phyloP scores from a whole-genome alignment of 768 basidiomycete species.

The Tricholoma flavovirens region DNA sequence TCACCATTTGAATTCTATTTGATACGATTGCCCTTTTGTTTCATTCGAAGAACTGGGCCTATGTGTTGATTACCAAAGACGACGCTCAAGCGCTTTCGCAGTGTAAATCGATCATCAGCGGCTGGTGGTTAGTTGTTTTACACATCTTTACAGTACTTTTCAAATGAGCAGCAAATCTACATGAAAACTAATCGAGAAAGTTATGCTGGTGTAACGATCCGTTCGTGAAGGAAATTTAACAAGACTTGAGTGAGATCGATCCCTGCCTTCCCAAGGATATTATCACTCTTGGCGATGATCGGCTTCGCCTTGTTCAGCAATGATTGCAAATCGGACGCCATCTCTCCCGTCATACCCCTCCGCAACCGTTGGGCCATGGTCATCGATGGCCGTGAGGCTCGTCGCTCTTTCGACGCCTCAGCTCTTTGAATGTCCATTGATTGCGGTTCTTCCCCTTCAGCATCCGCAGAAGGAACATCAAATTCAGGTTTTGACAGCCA shows the following conservation, averaged over 20 bases:
- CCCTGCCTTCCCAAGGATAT: conserved; percentile 36
- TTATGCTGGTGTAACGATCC: conserved; percentile 40
- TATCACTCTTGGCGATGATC: conserved; percentile 54
- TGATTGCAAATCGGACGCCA: conserved; percentile 65
- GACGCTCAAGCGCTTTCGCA: no score
- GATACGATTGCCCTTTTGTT: no score
- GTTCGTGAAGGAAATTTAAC: conserved; percentile 58
- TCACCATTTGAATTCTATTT: no score
- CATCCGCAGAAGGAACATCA: conserved; percentile 37
- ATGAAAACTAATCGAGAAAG: conserved; percentile 4
- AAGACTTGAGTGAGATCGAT: conserved; percentile 60
- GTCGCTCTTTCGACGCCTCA: conserved; percentile 26
- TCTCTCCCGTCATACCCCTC: conserved; percentile 76
- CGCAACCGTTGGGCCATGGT: conserved; percentile 61
- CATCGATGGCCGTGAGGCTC: conserved; percentile 39
- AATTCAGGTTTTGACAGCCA: conserved; percentile 73
- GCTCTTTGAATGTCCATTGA: conserved; percentile 29
- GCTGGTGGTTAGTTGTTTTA: not conserved
- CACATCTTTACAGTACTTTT: conserved; percentile 9
- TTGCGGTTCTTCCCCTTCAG: conserved; percentile 39
- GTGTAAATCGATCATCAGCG: no score
- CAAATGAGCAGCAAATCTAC: conserved; percentile 1
- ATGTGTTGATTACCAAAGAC: no score
- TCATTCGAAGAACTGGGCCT: no score
- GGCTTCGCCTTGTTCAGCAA: conserved; percentile 62